A percentile compares a stretch with the other conserved stretches of the same genome.
Conservation (phyloP, 257 asterid species). For the Ajuga chamaepitys region DNA sequence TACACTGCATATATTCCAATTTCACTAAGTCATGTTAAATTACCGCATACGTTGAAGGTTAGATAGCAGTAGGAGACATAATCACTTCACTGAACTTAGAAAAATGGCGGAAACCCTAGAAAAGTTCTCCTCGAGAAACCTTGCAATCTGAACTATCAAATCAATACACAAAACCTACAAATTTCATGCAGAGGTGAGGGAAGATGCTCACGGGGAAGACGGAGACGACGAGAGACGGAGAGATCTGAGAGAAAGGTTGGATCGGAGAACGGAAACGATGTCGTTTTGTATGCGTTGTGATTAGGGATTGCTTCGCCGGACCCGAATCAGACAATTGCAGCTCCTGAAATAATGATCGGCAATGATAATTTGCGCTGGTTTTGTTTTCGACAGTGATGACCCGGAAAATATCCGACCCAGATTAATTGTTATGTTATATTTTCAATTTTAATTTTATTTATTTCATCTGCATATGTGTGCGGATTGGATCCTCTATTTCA, state of each 20-base stretch:
- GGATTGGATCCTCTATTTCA: too few species aligned
- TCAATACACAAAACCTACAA: conserved; percentile 6
- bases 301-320: conserved; percentile 30
- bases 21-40: not conserved
- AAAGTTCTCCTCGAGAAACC: conserved; percentile 20
- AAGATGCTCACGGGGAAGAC: conserved; percentile 20
- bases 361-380: conserved; percentile 12
- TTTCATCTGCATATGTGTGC: too few species aligned
- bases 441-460: too few species aligned
- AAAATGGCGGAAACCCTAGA: conserved; percentile 30
- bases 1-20: not conserved
- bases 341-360: conserved; percentile 10
- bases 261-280: conserved; percentile 22
- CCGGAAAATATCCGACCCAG: conserved; percentile 15
- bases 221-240: conserved; percentile 8
- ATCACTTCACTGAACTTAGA: not conserved
- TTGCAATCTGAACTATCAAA: conserved; percentile 23
- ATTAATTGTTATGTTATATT: too few species aligned
- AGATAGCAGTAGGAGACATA: not conserved
- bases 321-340: conserved; percentile 20
- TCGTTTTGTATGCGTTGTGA: conserved; percentile 13
- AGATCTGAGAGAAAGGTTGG: conserved; percentile 22
- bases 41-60: not conserved
- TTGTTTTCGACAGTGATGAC: conserved; percentile 6
- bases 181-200: conserved; percentile 9